Conservation (phyloP, 345 rosid species). For the Kernera saxatilis region DNA sequence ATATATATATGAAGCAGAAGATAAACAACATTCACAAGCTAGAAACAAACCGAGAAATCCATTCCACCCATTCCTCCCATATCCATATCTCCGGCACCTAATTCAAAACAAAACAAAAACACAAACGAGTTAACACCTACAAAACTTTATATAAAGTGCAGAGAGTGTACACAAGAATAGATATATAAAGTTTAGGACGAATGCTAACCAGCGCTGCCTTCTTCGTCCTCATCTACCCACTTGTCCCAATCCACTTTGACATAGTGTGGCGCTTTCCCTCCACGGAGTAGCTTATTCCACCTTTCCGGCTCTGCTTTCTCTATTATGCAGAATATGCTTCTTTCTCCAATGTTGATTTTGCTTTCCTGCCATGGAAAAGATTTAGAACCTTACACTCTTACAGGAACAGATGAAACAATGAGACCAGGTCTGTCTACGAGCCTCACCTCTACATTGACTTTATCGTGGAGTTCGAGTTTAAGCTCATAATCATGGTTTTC, state of each 20-base stretch:
- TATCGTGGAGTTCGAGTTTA: constrained; percentile 73
- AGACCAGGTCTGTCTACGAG: neutral
- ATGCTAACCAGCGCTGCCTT: constrained; percentile 34
- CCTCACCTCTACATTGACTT: constrained; percentile 77
- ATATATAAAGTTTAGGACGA: neutral
- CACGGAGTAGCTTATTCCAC: constrained; percentile 71
- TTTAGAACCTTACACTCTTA: neutral
- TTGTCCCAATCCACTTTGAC: constrained; percentile 91
- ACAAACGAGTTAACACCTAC: neutral
- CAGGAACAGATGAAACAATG: neutral
- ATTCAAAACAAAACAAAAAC: constrained; percentile 32
- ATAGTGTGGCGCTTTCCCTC: constrained; percentile 66
- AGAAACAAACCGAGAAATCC: constrained; percentile 35
- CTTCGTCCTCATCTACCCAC: constrained; percentile 93
- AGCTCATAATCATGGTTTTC: constrained; percentile 54
- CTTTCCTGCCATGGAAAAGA: constrained; percentile 41
- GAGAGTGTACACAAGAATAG: neutral
- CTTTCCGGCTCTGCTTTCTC: constrained; percentile 73
- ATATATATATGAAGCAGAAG: neutral
- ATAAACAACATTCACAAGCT: neutral
- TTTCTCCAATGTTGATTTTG: constrained; percentile 60
- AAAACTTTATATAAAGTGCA: neutral
- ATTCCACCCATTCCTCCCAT: constrained; percentile 33
- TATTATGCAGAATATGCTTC: constrained; percentile 66
- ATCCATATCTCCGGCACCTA: constrained; percentile 33